A percentile compares a stretch with the other conserved stretches of the same genome.
phyloP scores from a whole-genome alignment of 73 alveolate species.

The Symbiodinium natans region DNA sequence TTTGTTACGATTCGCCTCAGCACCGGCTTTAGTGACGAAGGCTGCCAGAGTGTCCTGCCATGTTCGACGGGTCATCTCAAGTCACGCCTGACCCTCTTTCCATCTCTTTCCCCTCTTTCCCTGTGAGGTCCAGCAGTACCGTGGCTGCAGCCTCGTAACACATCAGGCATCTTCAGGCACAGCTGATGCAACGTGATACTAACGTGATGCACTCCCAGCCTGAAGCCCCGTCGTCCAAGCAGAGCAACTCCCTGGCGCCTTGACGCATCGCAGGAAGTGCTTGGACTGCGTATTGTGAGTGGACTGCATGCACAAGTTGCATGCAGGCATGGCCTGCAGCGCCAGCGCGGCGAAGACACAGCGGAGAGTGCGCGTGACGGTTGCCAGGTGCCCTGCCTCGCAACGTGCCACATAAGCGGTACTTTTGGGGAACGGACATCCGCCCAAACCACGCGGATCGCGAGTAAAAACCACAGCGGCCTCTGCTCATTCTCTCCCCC shows the following conservation, averaged over 20 bases:
- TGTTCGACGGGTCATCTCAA: background rate
- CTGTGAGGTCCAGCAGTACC: constrained; percentile 40
- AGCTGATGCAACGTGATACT: no score
- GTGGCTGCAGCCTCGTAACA: constrained; percentile 14
- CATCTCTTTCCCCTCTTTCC: background rate
- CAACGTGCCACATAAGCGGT: no score
- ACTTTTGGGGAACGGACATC: no score
- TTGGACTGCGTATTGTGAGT: no score
- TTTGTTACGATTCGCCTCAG: background rate
- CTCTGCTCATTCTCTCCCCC: no score
- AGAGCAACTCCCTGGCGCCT: no score
- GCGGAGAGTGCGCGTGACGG: constrained; percentile 51
- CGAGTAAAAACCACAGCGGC: background rate
- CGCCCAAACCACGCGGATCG: background rate
- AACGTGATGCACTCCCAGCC: background rate
- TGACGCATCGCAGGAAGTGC: no score
- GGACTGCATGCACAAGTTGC: background rate
- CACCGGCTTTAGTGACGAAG: constrained; percentile 59
- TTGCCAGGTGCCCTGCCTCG: constrained; percentile 57
- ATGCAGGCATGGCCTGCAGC: background rate
- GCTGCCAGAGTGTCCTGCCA: constrained; percentile 24
- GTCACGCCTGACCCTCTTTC: background rate
- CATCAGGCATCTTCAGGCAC: no score
- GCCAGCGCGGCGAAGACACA: constrained; percentile 23
- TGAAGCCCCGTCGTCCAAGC: constrained; percentile 55